These are phyloP conservation scores for Magnolia changhungtana DNA, from an alignment of 164 flowering plant genomes.

Conservation along the genomic window DNA sequence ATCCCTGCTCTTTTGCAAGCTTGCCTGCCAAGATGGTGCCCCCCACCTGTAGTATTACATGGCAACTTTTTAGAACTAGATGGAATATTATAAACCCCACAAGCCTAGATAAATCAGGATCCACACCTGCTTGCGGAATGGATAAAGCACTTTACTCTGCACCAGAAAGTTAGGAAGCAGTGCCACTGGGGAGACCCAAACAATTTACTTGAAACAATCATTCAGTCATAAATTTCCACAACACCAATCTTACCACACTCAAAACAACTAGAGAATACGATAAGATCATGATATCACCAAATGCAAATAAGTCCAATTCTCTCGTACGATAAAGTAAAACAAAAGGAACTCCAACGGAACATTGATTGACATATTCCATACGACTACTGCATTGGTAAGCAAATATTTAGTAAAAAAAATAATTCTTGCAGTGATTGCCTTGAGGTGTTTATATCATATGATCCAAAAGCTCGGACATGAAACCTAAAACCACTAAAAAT, in stretches of 20 bases:
- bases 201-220: background rate
- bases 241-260: background rate
- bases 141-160: constrained; percentile 63
- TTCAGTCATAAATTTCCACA: background rate
- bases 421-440: background rate
- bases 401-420: background rate
- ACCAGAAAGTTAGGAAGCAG: constrained; percentile 79
- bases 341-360: background rate
- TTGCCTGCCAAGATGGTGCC: constrained; percentile 90
- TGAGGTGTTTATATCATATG: background rate
- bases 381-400: background rate
- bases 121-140: constrained; percentile 86
- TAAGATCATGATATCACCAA: background rate
- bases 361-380: background rate
- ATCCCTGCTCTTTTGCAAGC: constrained; percentile 89
- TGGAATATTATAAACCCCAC: background rate
- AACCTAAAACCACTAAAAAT: background rate
- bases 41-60: constrained; percentile 61
- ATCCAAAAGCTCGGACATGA: background rate
- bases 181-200: constrained; percentile 93
- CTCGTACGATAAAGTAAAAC: background rate
- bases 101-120: background rate
- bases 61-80: background rate
- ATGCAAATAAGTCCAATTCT: background rate
- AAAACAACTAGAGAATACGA: background rate